These are phyloP conservation scores for Polyrhizophydium stewartii DNA, from an alignment of 371 early-diverging fungal genomes.

Conservation along the genomic window DNA sequence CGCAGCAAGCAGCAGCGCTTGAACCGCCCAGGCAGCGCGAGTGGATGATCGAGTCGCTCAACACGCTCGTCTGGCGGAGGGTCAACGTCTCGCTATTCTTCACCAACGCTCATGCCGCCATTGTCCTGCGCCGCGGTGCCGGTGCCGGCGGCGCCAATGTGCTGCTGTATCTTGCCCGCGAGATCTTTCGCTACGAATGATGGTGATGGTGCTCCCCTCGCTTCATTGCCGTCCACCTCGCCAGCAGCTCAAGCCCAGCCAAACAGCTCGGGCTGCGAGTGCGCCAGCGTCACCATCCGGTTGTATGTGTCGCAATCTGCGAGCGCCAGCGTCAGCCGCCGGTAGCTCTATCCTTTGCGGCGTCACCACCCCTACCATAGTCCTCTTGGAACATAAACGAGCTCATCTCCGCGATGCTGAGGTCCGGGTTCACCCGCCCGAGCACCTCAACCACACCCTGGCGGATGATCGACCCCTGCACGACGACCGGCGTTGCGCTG, in stretches of 20 bases:
- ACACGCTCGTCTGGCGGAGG: not conserved
- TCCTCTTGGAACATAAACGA: slow-evolving; percentile 10
- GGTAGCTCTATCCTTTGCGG: not conserved
- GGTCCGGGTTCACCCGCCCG: slow-evolving; percentile 14
- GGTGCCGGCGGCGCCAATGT: not conserved
- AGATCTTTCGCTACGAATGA: not conserved
- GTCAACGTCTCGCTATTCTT: not conserved
- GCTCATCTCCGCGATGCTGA: slow-evolving; percentile 11
- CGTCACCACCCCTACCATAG: slow-evolving; percentile 6
- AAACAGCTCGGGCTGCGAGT: not conserved
- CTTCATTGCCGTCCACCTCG: not conserved
- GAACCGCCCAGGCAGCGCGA: not conserved
- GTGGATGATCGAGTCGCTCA: not conserved
- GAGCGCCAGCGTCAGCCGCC: not conserved
- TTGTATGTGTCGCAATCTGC: not conserved
- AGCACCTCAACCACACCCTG: slow-evolving; percentile 18
- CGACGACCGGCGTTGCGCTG: not conserved
- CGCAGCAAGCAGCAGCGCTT: too few relatives aligned
- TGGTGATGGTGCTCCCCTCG: not conserved
- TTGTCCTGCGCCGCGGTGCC: not conserved
- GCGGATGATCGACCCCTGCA: slow-evolving; percentile 18
- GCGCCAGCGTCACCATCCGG: not conserved
- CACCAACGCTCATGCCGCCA: not conserved
- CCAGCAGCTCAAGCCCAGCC: not conserved
- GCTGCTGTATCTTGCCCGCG: not conserved